Conservation (phyloP, 805 yeast species). For the Lachancea nothofagi region DNA sequence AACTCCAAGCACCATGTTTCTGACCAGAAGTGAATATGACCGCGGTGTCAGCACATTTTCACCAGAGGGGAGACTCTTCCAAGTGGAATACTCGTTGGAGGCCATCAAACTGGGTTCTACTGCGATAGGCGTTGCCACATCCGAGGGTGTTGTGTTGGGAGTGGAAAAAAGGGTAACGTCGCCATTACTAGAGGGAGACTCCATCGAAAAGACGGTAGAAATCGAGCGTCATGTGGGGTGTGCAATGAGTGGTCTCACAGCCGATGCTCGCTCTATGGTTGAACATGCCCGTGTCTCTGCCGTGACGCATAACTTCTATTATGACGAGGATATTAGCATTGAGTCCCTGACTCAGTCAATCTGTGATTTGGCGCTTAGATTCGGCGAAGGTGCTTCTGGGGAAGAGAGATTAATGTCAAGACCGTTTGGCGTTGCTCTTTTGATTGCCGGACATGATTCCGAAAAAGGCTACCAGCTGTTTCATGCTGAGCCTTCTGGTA, state of each 20-base stretch:
- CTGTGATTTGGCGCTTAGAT: conserved; percentile 92
- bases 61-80: conserved; percentile 97
- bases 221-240: conserved; percentile 93
- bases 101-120: conserved; percentile 90
- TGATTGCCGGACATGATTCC: conserved; percentile 89
- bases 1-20: conserved; percentile 54
- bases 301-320: conserved; percentile 82
- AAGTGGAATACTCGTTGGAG: conserved; percentile 95
- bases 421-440: conserved; percentile 96
- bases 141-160: conserved; percentile 92
- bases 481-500: conserved; percentile 99
- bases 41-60: conserved; percentile 98
- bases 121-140: conserved; percentile 93
- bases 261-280: conserved; percentile 97
- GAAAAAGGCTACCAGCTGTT: conserved; percentile 94
- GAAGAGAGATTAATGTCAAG: conserved; percentile 90
- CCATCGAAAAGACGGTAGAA: conserved; percentile 94
- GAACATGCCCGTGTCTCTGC: conserved; percentile 94
- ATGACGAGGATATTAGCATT: conserved; percentile 86
- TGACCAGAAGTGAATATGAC: conserved; percentile 99
- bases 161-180: conserved; percentile 97
- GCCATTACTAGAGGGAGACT: conserved; percentile 79
- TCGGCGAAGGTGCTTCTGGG: conserved; percentile 96
- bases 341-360: conserved; percentile 94
- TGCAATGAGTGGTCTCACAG: conserved; percentile 98